These are phyloP conservation scores for Termitomyces sp. DNA, from an alignment of 768 basidiomycete species.

Conservation along the genomic window DNA sequence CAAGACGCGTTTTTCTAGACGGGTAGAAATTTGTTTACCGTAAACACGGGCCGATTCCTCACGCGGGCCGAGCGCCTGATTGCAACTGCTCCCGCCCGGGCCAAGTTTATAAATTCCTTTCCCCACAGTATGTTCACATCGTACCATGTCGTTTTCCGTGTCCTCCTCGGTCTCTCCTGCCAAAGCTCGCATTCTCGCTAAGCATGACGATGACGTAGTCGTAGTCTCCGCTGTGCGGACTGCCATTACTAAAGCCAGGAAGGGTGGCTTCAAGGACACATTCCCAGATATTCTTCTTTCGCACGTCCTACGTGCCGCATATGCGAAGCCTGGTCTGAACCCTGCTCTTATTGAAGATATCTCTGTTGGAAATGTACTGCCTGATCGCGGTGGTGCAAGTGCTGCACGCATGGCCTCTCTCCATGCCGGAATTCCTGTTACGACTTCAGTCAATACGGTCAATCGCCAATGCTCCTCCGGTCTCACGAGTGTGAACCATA, in stretches of 20 bases:
- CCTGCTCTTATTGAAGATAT: constrained; percentile 84
- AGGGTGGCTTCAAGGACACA: constrained; percentile 92
- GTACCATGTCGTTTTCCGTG: constrained; percentile 5
- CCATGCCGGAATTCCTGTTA: constrained; percentile 79
- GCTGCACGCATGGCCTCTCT: constrained; percentile 87
- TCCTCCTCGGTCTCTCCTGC: constrained; percentile 28
- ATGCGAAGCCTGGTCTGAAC: constrained; percentile 65
- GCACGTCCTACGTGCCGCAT: constrained; percentile 70
- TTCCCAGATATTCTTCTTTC: constrained; percentile 79
- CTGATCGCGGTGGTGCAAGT: constrained; percentile 78
- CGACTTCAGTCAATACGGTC: constrained; percentile 72
- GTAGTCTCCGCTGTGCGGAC: constrained; percentile 87
- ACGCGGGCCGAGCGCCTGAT: background rate
- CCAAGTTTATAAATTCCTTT: background rate
- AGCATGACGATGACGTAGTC: constrained; percentile 85
- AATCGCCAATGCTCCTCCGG: constrained; percentile 93
- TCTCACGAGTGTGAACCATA: constrained; percentile 75
- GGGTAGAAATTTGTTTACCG: no score
- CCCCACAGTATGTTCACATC: background rate
- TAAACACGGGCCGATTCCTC: background rate
- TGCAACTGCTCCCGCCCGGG: background rate
- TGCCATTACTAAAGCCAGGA: constrained; percentile 85
- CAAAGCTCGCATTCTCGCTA: constrained; percentile 62
- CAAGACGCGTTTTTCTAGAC: no score
- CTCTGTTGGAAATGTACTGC: constrained; percentile 85